A percentile compares a stretch with the other conserved stretches of the same genome.
Conservation (phyloP, 2,329 filamentous ascomycete genomes). For the Lasiodiplodia theobromae region DNA sequence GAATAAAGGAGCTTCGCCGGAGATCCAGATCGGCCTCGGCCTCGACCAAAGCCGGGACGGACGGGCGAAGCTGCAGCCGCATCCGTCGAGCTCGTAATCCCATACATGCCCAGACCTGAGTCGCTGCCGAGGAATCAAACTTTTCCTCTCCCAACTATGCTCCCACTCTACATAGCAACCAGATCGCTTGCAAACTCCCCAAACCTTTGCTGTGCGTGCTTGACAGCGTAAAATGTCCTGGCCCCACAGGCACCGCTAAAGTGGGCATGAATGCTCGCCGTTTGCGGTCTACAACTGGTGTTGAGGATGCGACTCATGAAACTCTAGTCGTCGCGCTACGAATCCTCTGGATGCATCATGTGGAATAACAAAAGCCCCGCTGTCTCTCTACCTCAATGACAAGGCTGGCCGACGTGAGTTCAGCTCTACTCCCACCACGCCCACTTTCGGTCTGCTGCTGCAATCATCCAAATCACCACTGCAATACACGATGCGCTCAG, state of each 20-base stretch:
- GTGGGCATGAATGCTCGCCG: not conserved
- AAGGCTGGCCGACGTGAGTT: not conserved
- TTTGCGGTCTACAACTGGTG: slow-evolving; percentile 1
- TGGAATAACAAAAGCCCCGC: not conserved
- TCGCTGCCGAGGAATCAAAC: not conserved
- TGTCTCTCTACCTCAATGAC: not conserved
- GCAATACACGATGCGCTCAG: not conserved
- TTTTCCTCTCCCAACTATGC: not conserved
- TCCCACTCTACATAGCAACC: not conserved
- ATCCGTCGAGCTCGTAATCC: not conserved
- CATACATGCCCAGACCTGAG: not conserved
- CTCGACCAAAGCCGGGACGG: too few relatives aligned
- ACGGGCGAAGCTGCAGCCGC: too few relatives aligned
- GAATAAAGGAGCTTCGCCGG: not conserved
- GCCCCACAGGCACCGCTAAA: not conserved
- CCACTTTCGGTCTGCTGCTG: not conserved
- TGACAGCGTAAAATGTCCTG: not conserved
- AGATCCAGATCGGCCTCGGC: too few relatives aligned
- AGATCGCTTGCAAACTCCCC: not conserved
- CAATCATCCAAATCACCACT: not conserved
- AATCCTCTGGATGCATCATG: not conserved
- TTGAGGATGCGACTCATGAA: not conserved
- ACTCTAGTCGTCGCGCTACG: not conserved
- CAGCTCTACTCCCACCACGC: not conserved
- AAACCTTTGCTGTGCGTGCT: not conserved